Conservation (phyloP, 192 early-diverging fungal genomes). For the Gonapodya prolifera region DNA sequence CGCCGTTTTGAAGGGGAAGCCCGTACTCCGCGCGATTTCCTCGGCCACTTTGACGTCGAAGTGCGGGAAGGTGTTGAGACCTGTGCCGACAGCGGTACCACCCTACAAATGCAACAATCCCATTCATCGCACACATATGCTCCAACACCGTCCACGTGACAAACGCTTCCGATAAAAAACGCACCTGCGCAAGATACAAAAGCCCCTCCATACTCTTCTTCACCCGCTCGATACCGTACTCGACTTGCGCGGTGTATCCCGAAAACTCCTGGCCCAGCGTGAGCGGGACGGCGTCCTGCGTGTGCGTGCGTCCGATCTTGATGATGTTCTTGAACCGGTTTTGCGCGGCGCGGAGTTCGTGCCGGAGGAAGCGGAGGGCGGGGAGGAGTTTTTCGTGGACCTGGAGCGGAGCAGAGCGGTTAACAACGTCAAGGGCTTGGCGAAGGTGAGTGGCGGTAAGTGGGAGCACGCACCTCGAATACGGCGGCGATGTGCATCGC, state of each 20-base stretch:
- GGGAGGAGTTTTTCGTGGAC: conserved; percentile 78
- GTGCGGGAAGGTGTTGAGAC: conserved; percentile 86
- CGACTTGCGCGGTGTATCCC: conserved; percentile 57
- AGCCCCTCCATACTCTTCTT: conserved; percentile 68
- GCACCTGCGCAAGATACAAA: conserved; percentile 90
- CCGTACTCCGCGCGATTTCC: conserved; percentile 77
- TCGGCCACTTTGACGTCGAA: conserved; percentile 85
- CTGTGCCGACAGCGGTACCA: conserved; percentile 16
- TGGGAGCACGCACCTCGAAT: too few species aligned
- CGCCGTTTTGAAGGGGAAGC: conserved; percentile 82
- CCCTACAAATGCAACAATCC: background rate
- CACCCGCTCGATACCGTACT: conserved; percentile 70
- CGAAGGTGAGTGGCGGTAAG: too few species aligned
- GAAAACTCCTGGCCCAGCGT: conserved; percentile 98
- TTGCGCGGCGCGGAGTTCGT: conserved; percentile 63
- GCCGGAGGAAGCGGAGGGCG: conserved; percentile 63
- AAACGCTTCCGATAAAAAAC: conserved; percentile 96
- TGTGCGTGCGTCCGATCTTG: conserved; percentile 98
- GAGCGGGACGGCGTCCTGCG: conserved; percentile 95
- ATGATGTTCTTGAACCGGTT: conserved; percentile 84
- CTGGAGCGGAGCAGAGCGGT: too few species aligned
- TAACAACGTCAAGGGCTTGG: too few species aligned
- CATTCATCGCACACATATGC: background rate
- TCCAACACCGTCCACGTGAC: too few species aligned
- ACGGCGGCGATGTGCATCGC: conserved; percentile 99